Evolutionary conservation across 2,329 filamentous ascomycete genomes (phyloP).

Genomic region (Onygenales sp.): DNA sequence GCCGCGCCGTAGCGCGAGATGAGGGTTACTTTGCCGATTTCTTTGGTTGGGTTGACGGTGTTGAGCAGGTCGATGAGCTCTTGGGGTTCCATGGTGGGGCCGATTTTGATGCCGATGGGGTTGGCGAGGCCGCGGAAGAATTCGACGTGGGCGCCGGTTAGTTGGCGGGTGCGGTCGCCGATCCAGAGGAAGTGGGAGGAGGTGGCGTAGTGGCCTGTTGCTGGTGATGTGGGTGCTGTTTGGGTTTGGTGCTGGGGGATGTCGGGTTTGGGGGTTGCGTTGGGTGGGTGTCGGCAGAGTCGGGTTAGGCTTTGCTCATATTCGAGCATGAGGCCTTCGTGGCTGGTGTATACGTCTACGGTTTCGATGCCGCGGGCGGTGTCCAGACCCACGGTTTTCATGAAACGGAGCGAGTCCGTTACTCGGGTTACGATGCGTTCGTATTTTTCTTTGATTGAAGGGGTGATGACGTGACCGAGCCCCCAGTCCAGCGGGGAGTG

Average conservation of each 20-base stretch:
- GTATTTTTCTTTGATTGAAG: slow-evolving; percentile 77
- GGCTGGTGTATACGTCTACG: slow-evolving; percentile 89
- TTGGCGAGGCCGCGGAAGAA: slow-evolving; percentile 96
- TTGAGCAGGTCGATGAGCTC: slow-evolving; percentile 75
- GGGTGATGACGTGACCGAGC: slow-evolving; percentile 80
- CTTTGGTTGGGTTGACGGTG: slow-evolving; percentile 70
- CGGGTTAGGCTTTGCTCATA: slow-evolving; percentile 87
- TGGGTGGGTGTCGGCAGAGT: slow-evolving; percentile 42
- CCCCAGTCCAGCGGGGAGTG: slow-evolving; percentile 93
- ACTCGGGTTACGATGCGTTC: slow-evolving; percentile 74
- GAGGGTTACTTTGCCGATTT: slow-evolving; percentile 86
- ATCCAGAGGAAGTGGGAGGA: slow-evolving; percentile 98
- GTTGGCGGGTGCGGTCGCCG: slow-evolving; percentile 87
- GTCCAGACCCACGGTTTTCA: slow-evolving; percentile 85
- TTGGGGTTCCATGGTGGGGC: slow-evolving; percentile 65
- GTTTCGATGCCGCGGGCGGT: slow-evolving; percentile 76
- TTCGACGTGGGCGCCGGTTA: slow-evolving; percentile 89
- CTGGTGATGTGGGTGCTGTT: slow-evolving; percentile 19
- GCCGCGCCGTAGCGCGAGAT: slow-evolving; percentile 88
- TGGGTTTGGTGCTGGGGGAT: slow-evolving; percentile 13
- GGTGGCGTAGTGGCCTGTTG: slow-evolving; percentile 77
- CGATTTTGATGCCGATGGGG: slow-evolving; percentile 93
- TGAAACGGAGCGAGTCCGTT: slow-evolving; percentile 85
- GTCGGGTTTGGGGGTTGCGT: slow-evolving; percentile 15
- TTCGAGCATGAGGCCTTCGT: slow-evolving; percentile 87